Evolutionary conservation across 345 rosid species (phyloP).

Genomic region (Chamaenerion angustifolium): DNA sequence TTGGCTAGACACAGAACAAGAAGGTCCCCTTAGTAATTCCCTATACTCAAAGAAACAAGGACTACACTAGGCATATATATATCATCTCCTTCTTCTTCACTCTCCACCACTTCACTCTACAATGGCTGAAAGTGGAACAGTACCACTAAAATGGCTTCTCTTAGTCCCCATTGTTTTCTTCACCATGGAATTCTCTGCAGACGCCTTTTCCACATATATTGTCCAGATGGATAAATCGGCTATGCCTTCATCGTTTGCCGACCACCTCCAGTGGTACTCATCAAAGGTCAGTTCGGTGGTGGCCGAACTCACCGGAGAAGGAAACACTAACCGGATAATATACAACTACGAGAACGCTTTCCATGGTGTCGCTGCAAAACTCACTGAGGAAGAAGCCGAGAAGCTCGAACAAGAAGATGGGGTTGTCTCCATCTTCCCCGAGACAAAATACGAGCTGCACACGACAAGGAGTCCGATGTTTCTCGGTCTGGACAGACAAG

Average conservation of each 20-base stretch:
- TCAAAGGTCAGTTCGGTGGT: conserved; percentile 43
- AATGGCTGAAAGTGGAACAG: background rate
- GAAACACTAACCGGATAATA: conserved; percentile 34
- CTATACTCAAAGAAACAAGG: conserved; percentile 6
- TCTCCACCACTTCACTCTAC: conserved; percentile 3
- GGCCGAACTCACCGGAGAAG: conserved; percentile 15
- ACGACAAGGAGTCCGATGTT: conserved; percentile 68
- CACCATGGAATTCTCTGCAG: conserved; percentile 17
- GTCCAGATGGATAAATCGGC: conserved; percentile 80
- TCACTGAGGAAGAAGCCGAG: conserved; percentile 42
- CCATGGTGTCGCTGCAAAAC: conserved; percentile 53
- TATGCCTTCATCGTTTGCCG: conserved; percentile 47
- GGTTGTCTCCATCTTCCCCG: conserved; percentile 42
- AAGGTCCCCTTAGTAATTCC: conserved; percentile 6
- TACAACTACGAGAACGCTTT: conserved; percentile 53
- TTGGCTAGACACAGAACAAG: background rate
- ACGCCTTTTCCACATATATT: conserved; percentile 32
- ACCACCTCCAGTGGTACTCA: conserved; percentile 65
- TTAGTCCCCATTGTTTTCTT: conserved; percentile 20
- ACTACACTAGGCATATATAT: conserved; percentile 11
- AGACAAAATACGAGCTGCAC: conserved; percentile 46
- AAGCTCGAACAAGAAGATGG: conserved; percentile 41
- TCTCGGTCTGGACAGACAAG: conserved; percentile 45
- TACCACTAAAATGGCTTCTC: conserved; percentile 19
- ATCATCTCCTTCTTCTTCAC: conserved; percentile 8